Conservation (phyloP, 2,329 filamentous ascomycete genomes). For the Fusarium floridanum region DNA sequence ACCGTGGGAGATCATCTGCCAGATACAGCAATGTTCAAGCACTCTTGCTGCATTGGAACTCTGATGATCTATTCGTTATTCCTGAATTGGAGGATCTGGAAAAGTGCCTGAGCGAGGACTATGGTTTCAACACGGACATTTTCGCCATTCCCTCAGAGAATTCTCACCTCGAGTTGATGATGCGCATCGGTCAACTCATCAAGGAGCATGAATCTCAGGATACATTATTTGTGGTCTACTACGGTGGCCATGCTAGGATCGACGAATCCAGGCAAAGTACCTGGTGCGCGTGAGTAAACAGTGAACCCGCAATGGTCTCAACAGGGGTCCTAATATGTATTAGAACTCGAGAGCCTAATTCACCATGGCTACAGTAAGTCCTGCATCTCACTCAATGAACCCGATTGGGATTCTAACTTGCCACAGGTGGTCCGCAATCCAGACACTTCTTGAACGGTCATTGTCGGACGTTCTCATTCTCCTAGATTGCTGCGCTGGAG, state of each 20-base stretch:
- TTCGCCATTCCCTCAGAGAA: slow-evolving; percentile 71
- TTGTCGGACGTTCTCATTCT: slow-evolving; percentile 70
- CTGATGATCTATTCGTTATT: slow-evolving; percentile 69
- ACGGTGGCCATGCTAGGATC: slow-evolving; percentile 71
- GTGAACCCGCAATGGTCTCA: too few relatives aligned
- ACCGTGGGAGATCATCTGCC: slow-evolving; percentile 64
- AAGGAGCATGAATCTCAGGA: slow-evolving; percentile 68
- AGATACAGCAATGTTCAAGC: slow-evolving; percentile 69
- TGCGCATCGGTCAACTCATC: slow-evolving; percentile 68
- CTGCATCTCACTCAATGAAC: background rate
- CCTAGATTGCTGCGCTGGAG: slow-evolving; percentile 71
- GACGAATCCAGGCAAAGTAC: slow-evolving; percentile 71
- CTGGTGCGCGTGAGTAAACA: slow-evolving; percentile 67
- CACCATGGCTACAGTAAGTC: slow-evolving; percentile 67
- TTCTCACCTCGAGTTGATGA: slow-evolving; percentile 69
- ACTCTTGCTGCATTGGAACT: slow-evolving; percentile 69
- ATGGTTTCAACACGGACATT: slow-evolving; percentile 68
- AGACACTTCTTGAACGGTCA: slow-evolving; percentile 69
- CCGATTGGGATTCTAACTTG: slow-evolving; percentile 12
- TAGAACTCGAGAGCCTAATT: slow-evolving; percentile 64
- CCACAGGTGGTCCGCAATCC: slow-evolving; percentile 69
- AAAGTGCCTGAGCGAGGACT: slow-evolving; percentile 66
- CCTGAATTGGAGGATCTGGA: slow-evolving; percentile 70
- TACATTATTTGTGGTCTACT: slow-evolving; percentile 70
- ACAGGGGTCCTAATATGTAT: slow-evolving; percentile 17